Conservation (phyloP, 2,329 filamentous ascomycete species). For the Didymella glomerata region DNA sequence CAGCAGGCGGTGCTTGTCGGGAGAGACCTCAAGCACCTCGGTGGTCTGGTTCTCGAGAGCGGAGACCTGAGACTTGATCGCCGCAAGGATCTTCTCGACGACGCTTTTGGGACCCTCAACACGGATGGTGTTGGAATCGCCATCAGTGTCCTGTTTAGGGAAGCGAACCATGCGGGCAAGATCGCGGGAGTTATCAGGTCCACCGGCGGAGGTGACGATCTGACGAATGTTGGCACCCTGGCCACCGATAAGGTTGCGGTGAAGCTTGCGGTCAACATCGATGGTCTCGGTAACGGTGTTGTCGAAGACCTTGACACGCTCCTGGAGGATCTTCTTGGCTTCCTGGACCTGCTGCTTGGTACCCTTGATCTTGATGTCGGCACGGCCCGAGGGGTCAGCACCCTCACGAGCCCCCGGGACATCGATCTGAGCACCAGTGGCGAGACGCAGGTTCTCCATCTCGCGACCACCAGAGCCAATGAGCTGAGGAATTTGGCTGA, state of each 20-base stretch:
- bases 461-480: conserved; percentile 91
- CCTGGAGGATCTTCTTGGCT: conserved; percentile 87
- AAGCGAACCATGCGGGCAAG: conserved; percentile 93
- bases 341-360: conserved; percentile 90
- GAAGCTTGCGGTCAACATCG: conserved; percentile 93
- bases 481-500: conserved; percentile 90
- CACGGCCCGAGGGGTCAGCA: conserved; percentile 69
- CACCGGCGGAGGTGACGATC: conserved; percentile 87
- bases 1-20: conserved; percentile 87
- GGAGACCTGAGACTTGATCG: conserved; percentile 82
- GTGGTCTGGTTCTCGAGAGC: conserved; percentile 84
- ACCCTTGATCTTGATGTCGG: conserved; percentile 91
- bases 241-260: conserved; percentile 86
- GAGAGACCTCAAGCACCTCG: conserved; percentile 80
- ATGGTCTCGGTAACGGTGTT: conserved; percentile 85
- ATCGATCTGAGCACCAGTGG: conserved; percentile 88
- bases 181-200: conserved; percentile 83
- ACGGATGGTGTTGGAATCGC: conserved; percentile 81
- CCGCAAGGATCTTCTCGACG: conserved; percentile 85
- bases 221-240: conserved; percentile 85
- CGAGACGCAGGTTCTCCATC: conserved; percentile 86
- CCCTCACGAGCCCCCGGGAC: conserved; percentile 83
- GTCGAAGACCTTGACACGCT: conserved; percentile 87
- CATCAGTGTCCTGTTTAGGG: conserved; percentile 84
- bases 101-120: conserved; percentile 84